phyloP scores from a whole-genome alignment of 805 yeast genomes.

The Naumovozyma dairenensis region DNA sequence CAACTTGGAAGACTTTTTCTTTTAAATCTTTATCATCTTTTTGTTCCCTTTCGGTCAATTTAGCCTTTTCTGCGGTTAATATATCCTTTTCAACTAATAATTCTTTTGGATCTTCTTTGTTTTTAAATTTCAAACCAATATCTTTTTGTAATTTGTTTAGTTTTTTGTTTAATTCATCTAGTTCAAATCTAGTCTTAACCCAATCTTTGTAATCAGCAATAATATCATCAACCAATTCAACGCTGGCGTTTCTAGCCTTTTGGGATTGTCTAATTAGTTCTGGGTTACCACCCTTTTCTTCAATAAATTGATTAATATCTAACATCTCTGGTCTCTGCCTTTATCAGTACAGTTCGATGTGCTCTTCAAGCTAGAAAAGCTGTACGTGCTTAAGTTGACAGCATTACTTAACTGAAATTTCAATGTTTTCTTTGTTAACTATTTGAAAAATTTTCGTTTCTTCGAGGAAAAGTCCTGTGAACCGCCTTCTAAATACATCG shows the following conservation, averaged over 20 bases:
- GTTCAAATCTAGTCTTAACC: conserved; percentile 81
- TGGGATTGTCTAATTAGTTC: conserved; percentile 81
- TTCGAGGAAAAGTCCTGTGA: background rate
- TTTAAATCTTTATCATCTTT: conserved; percentile 68
- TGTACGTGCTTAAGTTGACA: background rate
- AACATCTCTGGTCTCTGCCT: conserved; percentile 53
- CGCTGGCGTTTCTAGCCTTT: conserved; percentile 87
- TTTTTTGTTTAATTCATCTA: conserved; percentile 83
- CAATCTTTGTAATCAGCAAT: conserved; percentile 84
- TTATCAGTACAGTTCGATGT: background rate
- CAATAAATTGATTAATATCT: conserved; percentile 85
- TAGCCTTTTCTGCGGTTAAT: conserved; percentile 59
- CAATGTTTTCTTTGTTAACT: background rate
- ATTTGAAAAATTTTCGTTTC: background rate
- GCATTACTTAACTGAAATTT: background rate
- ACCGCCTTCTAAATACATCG: too few relatives aligned
- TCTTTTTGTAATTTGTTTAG: conserved; percentile 86
- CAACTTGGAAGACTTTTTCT: conserved; percentile 77
- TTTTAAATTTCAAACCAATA: conserved; percentile 85
- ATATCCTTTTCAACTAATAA: conserved; percentile 73
- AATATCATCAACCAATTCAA: conserved; percentile 92
- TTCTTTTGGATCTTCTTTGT: conserved; percentile 87
- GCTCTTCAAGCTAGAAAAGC: background rate
- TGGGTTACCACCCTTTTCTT: conserved; percentile 96
- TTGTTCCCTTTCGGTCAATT: conserved; percentile 57